Evolutionary conservation across 805 yeast genomes (phyloP).

Genomic region (Myxozyma monticola): DNA sequence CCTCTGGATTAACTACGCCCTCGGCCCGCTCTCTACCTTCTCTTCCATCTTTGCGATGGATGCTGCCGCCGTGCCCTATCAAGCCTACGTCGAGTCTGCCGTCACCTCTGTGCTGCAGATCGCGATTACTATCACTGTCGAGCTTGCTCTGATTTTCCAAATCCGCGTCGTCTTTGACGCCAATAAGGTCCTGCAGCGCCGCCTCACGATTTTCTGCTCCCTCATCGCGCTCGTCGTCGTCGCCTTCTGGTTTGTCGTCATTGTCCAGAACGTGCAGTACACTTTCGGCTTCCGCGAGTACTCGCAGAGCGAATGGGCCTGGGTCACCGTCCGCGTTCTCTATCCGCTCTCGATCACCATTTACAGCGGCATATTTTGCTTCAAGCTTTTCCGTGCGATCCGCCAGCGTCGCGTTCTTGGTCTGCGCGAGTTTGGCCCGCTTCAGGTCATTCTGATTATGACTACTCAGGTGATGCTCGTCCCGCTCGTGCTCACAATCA

Average conservation of each 20-base stretch:
- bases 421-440: slow-evolving; percentile 74
- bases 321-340: slow-evolving; percentile 45
- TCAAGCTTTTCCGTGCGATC: slow-evolving; percentile 69
- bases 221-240: slow-evolving; percentile 55
- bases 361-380: slow-evolving; percentile 58
- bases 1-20: slow-evolving; percentile 55
- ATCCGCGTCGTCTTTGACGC: slow-evolving; percentile 61
- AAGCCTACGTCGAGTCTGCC: slow-evolving; percentile 52
- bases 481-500: slow-evolving; percentile 68
- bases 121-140: slow-evolving; percentile 59
- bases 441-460: slow-evolving; percentile 80
- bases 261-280: slow-evolving; percentile 44
- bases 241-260: slow-evolving; percentile 58
- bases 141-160: slow-evolving; percentile 69
- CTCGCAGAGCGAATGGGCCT: slow-evolving; percentile 44
- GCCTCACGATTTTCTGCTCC: slow-evolving; percentile 49
- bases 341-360: slow-evolving; percentile 69
- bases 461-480: slow-evolving; percentile 75
- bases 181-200: slow-evolving; percentile 42
- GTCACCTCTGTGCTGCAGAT: slow-evolving; percentile 64
- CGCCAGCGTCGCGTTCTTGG: slow-evolving; percentile 75
- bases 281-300: slow-evolving; percentile 47
- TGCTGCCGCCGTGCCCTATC: slow-evolving; percentile 41
- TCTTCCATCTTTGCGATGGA: slow-evolving; percentile 52
- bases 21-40: slow-evolving; percentile 53